These are phyloP conservation scores for Conringia planisiliqua DNA, from an alignment of 345 rosid species.

Conservation along the genomic window DNA sequence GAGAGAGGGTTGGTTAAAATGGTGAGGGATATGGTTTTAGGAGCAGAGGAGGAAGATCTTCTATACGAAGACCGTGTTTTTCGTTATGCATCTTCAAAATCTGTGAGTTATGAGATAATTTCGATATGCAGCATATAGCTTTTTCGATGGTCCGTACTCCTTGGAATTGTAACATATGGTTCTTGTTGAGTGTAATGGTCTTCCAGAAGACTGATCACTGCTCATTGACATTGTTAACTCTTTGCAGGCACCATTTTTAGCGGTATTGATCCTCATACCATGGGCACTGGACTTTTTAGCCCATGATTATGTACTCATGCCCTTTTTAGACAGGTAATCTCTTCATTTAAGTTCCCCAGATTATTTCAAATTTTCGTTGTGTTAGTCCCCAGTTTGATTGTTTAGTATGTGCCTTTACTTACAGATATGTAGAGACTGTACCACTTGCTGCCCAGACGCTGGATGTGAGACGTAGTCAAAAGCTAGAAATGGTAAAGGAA, in stretches of 20 bases:
- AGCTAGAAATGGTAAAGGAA: conserved; percentile 83
- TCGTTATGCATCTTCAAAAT: conserved; percentile 72
- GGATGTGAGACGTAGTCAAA: conserved; percentile 79
- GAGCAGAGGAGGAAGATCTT: conserved; percentile 73
- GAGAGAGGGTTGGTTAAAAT: conserved; percentile 64
- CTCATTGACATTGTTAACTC: conserved; percentile 27
- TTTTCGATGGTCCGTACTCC: neutral
- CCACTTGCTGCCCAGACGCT: conserved; percentile 88
- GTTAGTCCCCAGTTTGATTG: conserved; percentile 1
- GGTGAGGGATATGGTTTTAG: conserved; percentile 69
- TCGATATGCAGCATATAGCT: neutral
- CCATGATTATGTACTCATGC: conserved; percentile 93
- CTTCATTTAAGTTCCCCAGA: neutral
- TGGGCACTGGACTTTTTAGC: conserved; percentile 84
- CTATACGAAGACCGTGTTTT: conserved; percentile 92
- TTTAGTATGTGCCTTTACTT: neutral
- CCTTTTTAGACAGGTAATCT: conserved; percentile 84
- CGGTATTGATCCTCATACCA: conserved; percentile 67
- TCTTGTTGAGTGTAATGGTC: conserved; percentile 3
- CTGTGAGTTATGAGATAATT: conserved; percentile 43
- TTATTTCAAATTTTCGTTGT: neutral
- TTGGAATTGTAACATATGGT: neutral
- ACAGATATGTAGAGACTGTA: conserved; percentile 86
- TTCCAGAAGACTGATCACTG: conserved; percentile 5
- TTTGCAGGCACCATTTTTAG: conserved; percentile 84